Base-by-base conservation (phyloP, 2,329 filamentous ascomycete genomes). In the Verticillium longisporum region DNA sequence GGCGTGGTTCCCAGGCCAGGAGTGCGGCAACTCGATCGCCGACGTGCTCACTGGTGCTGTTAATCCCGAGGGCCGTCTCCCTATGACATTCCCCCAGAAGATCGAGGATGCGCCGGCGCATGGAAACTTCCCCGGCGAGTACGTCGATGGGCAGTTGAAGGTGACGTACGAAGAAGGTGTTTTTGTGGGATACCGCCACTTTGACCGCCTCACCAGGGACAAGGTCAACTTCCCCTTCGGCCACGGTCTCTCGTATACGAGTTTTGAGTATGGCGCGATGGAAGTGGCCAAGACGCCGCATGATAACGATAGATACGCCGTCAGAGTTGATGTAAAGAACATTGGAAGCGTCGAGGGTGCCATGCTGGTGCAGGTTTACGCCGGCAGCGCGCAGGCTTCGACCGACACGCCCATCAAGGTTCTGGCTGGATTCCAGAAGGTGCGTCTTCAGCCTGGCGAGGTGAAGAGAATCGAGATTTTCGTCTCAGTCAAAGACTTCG, bases 1-100 rank as follows among this genome's bases (percentile, higher is more conserved):
- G 69, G 80, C 83, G n/a, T 89, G 87, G 86, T 90, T 88, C 68
- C 84, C 86, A 61, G 87, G 88, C 5, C 87, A 89, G 67, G 88
- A 90, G 72, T 83, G 83, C 41, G 88, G 87, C 3, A 88, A 89
- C 66, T 85, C 85, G 1, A 84, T 90, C 62, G 86, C 84, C 4
- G 87, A 90, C 66, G 82, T 89, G 1, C 75, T 90, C 15, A 85
- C 87, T 57, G 88, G 87, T 56, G 78, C 83, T 55, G 78, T 84
- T 59, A 89, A 86, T 66, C 87, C 88, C 1, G 84, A 83, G 62
- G 87, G 84, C 1, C 88, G 87, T 66, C 75, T 89, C 1, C 84
- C 86, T 0, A 77, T 87, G 38, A 86, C 80, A 1, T 90, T 88
- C 74, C 88, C 88, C 1, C 78, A 77, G 59, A 75, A 73, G 21